Conservation (phyloP, 306 rosid genomes). For the Mimosa bimucronata region DNA sequence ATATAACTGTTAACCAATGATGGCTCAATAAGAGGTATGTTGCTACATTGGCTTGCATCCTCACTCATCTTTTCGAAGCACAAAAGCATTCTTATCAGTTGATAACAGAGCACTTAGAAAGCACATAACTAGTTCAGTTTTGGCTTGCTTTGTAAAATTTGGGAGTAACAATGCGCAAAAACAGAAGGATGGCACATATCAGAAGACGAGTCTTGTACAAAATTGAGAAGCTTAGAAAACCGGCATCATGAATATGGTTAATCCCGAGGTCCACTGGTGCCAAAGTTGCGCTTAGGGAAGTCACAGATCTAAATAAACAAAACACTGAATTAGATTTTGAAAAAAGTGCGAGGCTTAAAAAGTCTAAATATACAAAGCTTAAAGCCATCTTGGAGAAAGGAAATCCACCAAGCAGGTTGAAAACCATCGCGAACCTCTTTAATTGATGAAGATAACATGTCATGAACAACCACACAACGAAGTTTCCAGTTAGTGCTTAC, state of each 20-base stretch:
- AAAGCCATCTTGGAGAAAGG: slow-evolving; percentile 14
- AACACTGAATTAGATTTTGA: slow-evolving; percentile 47
- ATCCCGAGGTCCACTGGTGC: slow-evolving; percentile 33
- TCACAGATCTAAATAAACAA: slow-evolving; percentile 55
- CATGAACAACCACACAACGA: not conserved
- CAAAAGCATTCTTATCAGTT: not conserved
- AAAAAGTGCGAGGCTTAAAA: slow-evolving; percentile 14
- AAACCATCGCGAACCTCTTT: not conserved
- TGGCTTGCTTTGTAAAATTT: not conserved
- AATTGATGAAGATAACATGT: not conserved
- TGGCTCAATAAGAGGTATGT: not conserved
- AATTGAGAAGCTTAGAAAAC: slow-evolving; percentile 22
- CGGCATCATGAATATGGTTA: not conserved
- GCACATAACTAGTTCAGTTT: not conserved
- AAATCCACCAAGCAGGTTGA: slow-evolving; percentile 12
- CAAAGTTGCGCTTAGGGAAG: slow-evolving; percentile 39
- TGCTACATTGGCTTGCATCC: not conserved
- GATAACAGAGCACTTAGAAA: not conserved
- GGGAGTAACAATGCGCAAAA: not conserved
- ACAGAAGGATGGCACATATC: too few species aligned
- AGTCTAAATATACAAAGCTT: slow-evolving; percentile 4
- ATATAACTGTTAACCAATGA: not conserved
- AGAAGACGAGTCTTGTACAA: slow-evolving; percentile 2
- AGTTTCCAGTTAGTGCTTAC: not conserved
- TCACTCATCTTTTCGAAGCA: not conserved